phyloP scores from a whole-genome alignment of 345 rosid genomes.

The Pugionium dolabratum region DNA sequence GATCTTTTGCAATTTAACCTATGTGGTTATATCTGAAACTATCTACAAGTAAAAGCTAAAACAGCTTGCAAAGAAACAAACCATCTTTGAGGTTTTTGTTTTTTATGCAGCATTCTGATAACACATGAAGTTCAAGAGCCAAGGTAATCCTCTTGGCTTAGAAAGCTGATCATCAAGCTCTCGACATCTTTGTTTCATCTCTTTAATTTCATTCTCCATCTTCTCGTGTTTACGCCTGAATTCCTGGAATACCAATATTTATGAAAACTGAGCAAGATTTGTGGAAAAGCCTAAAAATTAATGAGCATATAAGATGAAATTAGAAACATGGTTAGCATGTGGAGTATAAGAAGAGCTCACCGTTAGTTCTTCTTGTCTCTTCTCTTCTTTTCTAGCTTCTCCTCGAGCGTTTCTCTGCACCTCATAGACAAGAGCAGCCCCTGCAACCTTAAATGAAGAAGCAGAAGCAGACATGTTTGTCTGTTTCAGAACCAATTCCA shows the following conservation, averaged over 20 bases:
- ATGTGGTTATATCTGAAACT: conserved; percentile 24
- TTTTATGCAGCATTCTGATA: conserved; percentile 15
- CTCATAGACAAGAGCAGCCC: conserved; percentile 69
- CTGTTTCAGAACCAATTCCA: conserved; percentile 19
- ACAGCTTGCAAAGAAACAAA: conserved; percentile 9
- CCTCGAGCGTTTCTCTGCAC: conserved; percentile 80
- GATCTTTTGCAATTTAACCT: conserved; percentile 10
- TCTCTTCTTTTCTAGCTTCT: conserved; percentile 82
- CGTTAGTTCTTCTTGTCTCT: conserved; percentile 57
- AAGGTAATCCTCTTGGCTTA: conserved; percentile 31
- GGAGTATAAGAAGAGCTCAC: conserved; percentile 32
- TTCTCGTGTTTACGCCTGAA: conserved; percentile 24
- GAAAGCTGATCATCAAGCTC: conserved; percentile 4
- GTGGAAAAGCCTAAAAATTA: not conserved
- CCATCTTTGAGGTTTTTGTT: conserved; percentile 9
- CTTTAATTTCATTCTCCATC: conserved; percentile 30
- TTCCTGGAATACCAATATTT: conserved; percentile 21
- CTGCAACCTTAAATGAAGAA: conserved; percentile 55
- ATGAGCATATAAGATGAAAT: conserved; percentile 1
- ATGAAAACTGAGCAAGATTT: not conserved
- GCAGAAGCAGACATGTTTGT: not conserved
- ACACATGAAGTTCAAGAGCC: conserved; percentile 26
- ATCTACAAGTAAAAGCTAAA: conserved; percentile 24
- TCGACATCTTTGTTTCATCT: conserved; percentile 8
- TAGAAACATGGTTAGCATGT: not conserved